Percentiles rank a stretch among this genome's conserved stretches.
These are phyloP conservation scores for Hibiscus mutabilis DNA, from an alignment of 345 rosid species.

Conservation along the genomic window DNA sequence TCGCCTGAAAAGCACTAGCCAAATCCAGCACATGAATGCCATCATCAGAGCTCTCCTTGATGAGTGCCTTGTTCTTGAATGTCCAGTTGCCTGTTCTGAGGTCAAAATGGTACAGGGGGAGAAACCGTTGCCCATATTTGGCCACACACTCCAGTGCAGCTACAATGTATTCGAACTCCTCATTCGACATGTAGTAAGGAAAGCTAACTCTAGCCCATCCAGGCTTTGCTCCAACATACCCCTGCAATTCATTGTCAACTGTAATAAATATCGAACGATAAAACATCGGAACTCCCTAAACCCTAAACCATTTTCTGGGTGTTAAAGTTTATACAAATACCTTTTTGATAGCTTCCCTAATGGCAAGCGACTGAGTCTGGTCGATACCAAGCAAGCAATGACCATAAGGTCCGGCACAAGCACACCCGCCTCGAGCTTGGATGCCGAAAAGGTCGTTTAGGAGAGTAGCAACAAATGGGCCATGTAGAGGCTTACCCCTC, in stretches of 20 bases:
- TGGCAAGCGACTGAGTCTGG: conserved; percentile 19
- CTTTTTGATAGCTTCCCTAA: conserved; percentile 38
- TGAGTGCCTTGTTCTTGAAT: conserved; percentile 20
- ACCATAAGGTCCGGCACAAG: conserved; percentile 69
- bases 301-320: too few species aligned
- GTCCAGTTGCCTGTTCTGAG: conserved; percentile 41
- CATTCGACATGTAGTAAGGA: conserved; percentile 50
- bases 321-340: neutral
- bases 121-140: conserved; percentile 43
- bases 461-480: conserved; percentile 42
- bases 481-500: conserved; percentile 50
- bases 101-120: conserved; percentile 37
- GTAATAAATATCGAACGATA: neutral
- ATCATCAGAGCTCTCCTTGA: neutral
- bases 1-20: neutral
- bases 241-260: conserved; percentile 22
- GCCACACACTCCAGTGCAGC: conserved; percentile 45
- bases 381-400: conserved; percentile 35
- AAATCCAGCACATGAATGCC: neutral
- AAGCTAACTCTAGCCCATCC: conserved; percentile 70
- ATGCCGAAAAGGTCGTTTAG: conserved; percentile 62
- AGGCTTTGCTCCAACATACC: conserved; percentile 41
- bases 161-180: conserved; percentile 47
- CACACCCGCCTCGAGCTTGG: conserved; percentile 60
- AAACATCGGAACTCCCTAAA: too few species aligned